These are phyloP conservation scores for Geotrichum candidum DNA, from an alignment of 1,139 yeast species.

Conservation along the genomic window DNA sequence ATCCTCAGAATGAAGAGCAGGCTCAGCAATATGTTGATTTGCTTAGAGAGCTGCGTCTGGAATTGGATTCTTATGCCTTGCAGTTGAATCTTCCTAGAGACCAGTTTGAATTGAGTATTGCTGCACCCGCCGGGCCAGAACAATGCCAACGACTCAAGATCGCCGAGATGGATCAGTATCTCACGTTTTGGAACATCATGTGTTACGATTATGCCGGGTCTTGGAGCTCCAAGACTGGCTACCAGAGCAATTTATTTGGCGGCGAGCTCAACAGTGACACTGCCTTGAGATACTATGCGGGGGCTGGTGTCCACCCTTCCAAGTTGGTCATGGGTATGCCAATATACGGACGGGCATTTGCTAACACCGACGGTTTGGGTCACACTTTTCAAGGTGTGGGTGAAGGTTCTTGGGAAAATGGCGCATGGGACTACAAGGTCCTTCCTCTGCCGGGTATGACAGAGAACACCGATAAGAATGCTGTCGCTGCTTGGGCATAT, in stretches of 20 bases:
- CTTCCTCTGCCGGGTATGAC: conserved; percentile 42
- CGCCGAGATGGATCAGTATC: conserved; percentile 47
- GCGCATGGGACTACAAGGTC: conserved; percentile 49
- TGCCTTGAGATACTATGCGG: conserved; percentile 44
- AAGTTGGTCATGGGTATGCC: conserved; percentile 87
- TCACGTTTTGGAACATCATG: conserved; percentile 82
- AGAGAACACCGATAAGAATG: conserved; percentile 48
- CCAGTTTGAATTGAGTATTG: conserved; percentile 54
- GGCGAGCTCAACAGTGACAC: conserved; percentile 45
- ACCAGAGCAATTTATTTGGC: conserved; percentile 66
- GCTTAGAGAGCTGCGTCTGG: conserved; percentile 40
- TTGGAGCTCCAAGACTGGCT: conserved; percentile 61
- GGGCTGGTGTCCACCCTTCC: conserved; percentile 40
- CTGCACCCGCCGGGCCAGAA: conserved; percentile 64
- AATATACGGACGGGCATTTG: conserved; percentile 71
- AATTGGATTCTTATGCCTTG: conserved; percentile 40
- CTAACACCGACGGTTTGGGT: conserved; percentile 42
- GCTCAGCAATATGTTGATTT: conserved; percentile 44
- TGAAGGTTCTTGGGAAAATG: conserved; percentile 48
- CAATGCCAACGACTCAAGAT: conserved; percentile 44
- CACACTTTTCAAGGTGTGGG: conserved; percentile 46
- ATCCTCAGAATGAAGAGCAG: conserved; percentile 50
- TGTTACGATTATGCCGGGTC: conserved; percentile 80
- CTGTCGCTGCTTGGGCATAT: conserved; percentile 56
- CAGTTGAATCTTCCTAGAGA: conserved; percentile 25